Base-by-base conservation (phyloP, 345 rosid species). In the Triadica sebifera region DNA sequence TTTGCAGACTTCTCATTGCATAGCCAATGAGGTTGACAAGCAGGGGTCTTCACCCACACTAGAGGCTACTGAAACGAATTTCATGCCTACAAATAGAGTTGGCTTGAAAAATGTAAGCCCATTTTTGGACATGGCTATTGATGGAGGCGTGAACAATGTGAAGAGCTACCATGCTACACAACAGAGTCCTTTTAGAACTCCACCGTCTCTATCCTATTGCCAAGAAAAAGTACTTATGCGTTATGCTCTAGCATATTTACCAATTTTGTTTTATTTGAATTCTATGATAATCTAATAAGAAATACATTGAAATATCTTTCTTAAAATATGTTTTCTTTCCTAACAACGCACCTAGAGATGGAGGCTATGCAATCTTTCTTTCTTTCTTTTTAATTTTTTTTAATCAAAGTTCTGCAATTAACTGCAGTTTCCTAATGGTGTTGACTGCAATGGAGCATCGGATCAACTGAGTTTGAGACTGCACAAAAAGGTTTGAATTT, bases 101-200 rank as follows among this genome's bases (percentile, higher is more conserved):
- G 89, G 79, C 53, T 70, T 77, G 77, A 84, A 83, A 81, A 79
- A 90, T 74, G 77, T 65, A 29, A 84, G 84, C 73, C 86, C 84
- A 25, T 80, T 69, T 73, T 81, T 49, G 62, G 85, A 85, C 82
- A 55, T 62, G 2, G 82, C 82, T 43, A 51, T 52, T 50, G 38
- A 74, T 73, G 87, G 64, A 22, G 69, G 73, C 43, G 24, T 22
- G 55, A 59, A 71, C 20, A 75, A 76, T 25, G 75, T 24, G 24
- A 79, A 64, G 65, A 3, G 47, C 57, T 72, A 70, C 12, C 67
- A 65, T 65, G 74, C 86, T 75, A 83, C 78, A 76, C 85, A 77
- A 67, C 94, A 78, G 71, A 91, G 96, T 88, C 99, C 99, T 58
- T 93, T 95, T 78, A 82, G 84, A 72, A 95, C 99, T 74, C 99